These are phyloP conservation scores for Fusarium foetens DNA, from an alignment of 2,329 filamentous ascomycete species.

Conservation along the genomic window DNA sequence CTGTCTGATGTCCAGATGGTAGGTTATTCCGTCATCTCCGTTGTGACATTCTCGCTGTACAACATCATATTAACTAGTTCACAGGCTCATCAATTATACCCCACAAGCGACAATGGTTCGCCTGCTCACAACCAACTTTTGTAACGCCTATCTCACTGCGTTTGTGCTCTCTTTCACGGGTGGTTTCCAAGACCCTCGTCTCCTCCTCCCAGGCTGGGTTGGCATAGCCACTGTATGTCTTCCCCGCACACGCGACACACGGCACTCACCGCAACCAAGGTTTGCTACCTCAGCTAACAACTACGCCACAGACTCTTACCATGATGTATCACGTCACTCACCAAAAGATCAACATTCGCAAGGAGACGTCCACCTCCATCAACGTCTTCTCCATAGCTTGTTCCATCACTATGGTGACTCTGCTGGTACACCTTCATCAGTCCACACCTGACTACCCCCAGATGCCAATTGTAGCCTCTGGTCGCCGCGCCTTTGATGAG, in stretches of 20 bases:
- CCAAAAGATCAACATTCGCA: constrained; percentile 81
- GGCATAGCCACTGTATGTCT: constrained; percentile 74
- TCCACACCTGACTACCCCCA: constrained; percentile 69
- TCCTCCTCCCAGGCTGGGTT: constrained; percentile 81
- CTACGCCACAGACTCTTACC: constrained; percentile 69
- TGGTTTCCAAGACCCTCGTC: constrained; percentile 74
- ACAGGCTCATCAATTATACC: constrained; percentile 84
- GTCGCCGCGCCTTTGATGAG: constrained; percentile 50
- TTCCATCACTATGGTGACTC: constrained; percentile 77
- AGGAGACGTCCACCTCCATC: constrained; percentile 81
- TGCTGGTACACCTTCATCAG: constrained; percentile 74
- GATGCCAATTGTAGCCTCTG: constrained; percentile 64
- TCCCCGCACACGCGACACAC: constrained; percentile 7
- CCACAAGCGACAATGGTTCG: constrained; percentile 83
- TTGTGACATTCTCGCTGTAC: not conserved
- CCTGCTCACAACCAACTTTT: constrained; percentile 77
- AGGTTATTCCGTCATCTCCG: constrained; percentile 40
- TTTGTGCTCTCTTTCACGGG: constrained; percentile 77
- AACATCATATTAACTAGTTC: constrained; percentile 13
- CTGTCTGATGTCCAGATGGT: constrained; percentile 87
- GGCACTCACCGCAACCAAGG: constrained; percentile 10
- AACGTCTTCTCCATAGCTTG: constrained; percentile 80
- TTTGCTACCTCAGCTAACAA: constrained; percentile 3
- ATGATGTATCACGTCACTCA: constrained; percentile 81
- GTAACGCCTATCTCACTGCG: constrained; percentile 80